Evolutionary conservation across 2,329 filamentous ascomycete species (phyloP).

Genomic region (Calonectria pteridis): DNA sequence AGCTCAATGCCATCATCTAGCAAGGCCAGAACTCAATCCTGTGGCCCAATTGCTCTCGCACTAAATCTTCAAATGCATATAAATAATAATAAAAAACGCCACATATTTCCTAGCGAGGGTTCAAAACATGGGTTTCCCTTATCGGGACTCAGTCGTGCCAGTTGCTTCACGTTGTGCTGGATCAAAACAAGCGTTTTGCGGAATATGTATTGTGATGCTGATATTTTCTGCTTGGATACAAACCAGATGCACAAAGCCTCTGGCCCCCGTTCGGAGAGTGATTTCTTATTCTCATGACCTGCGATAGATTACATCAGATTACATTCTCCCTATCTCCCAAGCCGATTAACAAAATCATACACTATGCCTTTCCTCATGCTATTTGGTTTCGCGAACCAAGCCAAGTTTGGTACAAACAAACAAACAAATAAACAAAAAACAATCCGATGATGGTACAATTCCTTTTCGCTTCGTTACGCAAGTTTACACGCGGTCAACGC

Average conservation of each 20-base stretch:
- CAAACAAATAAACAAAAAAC: neutral
- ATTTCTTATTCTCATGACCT: neutral
- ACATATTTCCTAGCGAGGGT: too few relatives aligned
- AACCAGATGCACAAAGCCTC: slow-evolving; percentile 14
- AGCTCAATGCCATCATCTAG: too few relatives aligned
- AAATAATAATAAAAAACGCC: too few relatives aligned
- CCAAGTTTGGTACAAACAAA: slow-evolving; percentile 31
- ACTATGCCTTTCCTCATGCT: neutral
- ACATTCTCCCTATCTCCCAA: slow-evolving; percentile 18
- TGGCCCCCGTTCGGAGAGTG: neutral
- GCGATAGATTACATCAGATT: slow-evolving; percentile 27
- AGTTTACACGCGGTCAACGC: slow-evolving; percentile 45
- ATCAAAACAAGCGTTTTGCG: neutral
- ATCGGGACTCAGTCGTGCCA: too few relatives aligned
- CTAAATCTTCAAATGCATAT: too few relatives aligned
- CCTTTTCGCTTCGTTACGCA: neutral
- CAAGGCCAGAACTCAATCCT: too few relatives aligned
- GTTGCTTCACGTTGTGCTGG: neutral
- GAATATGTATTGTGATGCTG: neutral
- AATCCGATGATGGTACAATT: slow-evolving; percentile 10
- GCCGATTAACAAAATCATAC: slow-evolving; percentile 31
- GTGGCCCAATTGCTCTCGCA: too few relatives aligned
- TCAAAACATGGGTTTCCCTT: too few relatives aligned
- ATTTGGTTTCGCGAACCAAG: neutral
- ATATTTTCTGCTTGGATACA: slow-evolving; percentile 5